Percentiles rank a stretch among this genome's conserved stretches.
Conservation (phyloP, 305 asterid genomes). For the Striga hermonthica region DNA sequence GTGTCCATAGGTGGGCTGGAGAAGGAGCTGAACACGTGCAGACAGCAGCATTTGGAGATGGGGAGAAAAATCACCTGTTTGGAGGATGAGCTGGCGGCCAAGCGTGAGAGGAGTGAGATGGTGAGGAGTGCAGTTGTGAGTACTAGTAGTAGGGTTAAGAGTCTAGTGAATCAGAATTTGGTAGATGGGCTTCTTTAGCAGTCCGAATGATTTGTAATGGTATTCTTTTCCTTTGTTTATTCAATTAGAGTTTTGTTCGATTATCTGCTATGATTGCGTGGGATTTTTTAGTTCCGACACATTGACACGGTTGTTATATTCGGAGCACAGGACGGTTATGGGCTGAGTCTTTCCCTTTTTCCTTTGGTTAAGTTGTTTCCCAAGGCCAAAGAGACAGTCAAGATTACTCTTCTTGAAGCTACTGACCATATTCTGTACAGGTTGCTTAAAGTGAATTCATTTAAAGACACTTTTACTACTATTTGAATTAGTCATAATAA, state of each 20-base stretch:
- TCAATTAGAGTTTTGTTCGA: too few species aligned
- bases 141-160: background rate
- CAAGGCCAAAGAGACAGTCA: too few species aligned
- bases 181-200: constrained; percentile 24
- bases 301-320: constrained; percentile 14
- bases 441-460: too few species aligned
- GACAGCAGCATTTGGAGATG: background rate
- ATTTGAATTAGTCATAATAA: too few species aligned
- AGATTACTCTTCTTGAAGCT: too few species aligned
- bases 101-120: background rate
- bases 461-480: too few species aligned
- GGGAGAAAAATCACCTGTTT: background rate
- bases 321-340: constrained; percentile 73
- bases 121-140: background rate
- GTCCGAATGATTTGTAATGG: too few species aligned
- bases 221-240: too few species aligned
- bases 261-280: too few species aligned
- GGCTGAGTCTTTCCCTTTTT: too few species aligned
- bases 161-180: background rate
- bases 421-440: too few species aligned
- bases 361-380: too few species aligned
- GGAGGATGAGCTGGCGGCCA: background rate
- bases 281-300: constrained; percentile 13
- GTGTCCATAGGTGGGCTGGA: background rate
- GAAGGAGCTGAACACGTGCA: background rate